Evolutionary conservation across 2,329 filamentous ascomycete genomes (phyloP).

Genomic region (Chaetomium sp.): DNA sequence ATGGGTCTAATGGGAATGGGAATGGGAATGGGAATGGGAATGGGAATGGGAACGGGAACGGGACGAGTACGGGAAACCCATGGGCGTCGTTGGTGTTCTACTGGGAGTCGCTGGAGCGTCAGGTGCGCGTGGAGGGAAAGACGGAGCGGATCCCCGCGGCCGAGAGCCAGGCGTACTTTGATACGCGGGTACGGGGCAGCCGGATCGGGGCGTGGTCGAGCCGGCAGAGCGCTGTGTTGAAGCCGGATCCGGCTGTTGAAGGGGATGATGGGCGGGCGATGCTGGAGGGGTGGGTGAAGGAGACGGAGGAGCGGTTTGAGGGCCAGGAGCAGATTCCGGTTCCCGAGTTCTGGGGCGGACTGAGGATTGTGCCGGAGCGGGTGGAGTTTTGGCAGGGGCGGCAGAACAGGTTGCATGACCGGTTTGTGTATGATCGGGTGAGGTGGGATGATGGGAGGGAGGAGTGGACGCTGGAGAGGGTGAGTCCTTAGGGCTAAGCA

Average conservation of each 20-base stretch:
- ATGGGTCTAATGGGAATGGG: no score
- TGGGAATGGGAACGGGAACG: slow-evolving; percentile 15
- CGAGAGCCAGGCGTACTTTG: slow-evolving; percentile 66
- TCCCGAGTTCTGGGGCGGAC: slow-evolving; percentile 89
- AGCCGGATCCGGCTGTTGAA: slow-evolving; percentile 33
- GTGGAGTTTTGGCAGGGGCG: slow-evolving; percentile 97
- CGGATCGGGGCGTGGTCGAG: slow-evolving; percentile 91
- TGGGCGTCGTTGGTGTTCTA: slow-evolving; percentile 82
- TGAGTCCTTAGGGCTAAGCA: slow-evolving; percentile 54
- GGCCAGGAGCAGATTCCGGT: slow-evolving; percentile 76
- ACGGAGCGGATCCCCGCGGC: slow-evolving; percentile 59
- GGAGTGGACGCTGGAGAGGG: slow-evolving; percentile 62
- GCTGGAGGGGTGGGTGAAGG: slow-evolving; percentile 70
- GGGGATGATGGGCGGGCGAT: slow-evolving; percentile 63
- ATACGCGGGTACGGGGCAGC: slow-evolving; percentile 68
- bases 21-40: slow-evolving; percentile 17
- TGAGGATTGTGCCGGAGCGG: slow-evolving; percentile 76
- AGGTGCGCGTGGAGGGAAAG: slow-evolving; percentile 81
- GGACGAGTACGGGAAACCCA: slow-evolving; percentile 48
- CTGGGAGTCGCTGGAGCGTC: slow-evolving; percentile 81
- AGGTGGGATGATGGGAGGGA: slow-evolving; percentile 39
- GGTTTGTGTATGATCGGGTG: slow-evolving; percentile 74
- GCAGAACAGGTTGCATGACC: slow-evolving; percentile 83
- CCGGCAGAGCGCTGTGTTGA: slow-evolving; percentile 72
- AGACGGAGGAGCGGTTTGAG: slow-evolving; percentile 69